phyloP scores from a whole-genome alignment of 805 yeast species.

The Lipomyces chichibuensis region DNA sequence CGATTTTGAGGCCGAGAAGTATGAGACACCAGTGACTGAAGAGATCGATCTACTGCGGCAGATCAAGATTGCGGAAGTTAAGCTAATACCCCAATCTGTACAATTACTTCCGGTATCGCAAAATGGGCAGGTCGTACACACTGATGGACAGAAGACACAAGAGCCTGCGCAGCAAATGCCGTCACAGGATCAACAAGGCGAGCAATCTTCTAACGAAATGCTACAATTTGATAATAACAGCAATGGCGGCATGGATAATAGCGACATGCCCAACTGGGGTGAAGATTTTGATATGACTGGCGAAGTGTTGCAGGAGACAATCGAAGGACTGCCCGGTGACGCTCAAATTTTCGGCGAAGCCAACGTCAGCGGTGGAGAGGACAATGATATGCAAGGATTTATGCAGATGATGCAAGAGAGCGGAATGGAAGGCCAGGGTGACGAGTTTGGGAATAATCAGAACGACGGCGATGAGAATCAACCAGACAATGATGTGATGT shows the following conservation, averaged over 20 bases:
- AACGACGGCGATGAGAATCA: neutral
- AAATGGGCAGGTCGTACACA: neutral
- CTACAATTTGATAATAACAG: neutral
- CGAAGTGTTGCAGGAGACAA: neutral
- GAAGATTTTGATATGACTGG: constrained; percentile 6
- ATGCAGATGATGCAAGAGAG: constrained; percentile 23
- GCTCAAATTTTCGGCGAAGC: neutral
- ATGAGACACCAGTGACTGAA: neutral
- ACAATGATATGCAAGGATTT: constrained; percentile 20
- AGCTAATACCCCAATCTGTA: constrained; percentile 2
- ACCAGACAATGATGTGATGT: constrained; percentile 1
- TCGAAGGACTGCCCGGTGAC: neutral
- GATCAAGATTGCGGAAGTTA: constrained; percentile 3
- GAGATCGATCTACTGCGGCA: neutral
- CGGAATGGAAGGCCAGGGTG: neutral
- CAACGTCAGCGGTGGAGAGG: neutral
- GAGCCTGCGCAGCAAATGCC: neutral
- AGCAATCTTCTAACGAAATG: neutral
- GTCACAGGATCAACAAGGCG: constrained; percentile 1
- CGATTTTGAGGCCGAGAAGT: neutral
- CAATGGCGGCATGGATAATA: neutral
- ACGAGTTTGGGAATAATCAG: neutral
- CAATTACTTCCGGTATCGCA: neutral
- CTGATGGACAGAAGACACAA: neutral
- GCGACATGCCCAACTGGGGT: neutral